A percentile compares a stretch with the other conserved stretches of the same genome.
Conservation (phyloP, 1,139 yeast genomes). For the Pichia sp. region DNA sequence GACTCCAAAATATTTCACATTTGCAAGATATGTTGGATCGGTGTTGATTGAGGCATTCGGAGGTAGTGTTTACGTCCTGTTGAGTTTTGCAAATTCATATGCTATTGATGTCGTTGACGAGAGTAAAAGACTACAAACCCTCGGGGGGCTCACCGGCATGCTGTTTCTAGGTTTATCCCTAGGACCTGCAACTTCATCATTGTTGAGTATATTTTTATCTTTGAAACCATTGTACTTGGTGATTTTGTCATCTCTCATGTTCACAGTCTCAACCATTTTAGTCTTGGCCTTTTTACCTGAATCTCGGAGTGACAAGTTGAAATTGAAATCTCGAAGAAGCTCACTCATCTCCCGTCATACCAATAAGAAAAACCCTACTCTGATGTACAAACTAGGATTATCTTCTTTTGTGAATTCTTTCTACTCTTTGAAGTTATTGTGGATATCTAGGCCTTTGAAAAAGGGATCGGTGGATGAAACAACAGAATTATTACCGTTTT, state of each 20-base stretch:
- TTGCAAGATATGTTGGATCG: slow-evolving; percentile 28
- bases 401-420: slow-evolving; percentile 22
- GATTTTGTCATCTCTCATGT: slow-evolving; percentile 5
- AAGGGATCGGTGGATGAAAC: background rate
- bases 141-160: slow-evolving; percentile 52
- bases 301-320: slow-evolving; percentile 42
- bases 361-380: slow-evolving; percentile 4
- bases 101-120: slow-evolving; percentile 58
- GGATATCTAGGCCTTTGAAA: slow-evolving; percentile 26
- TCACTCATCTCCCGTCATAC: slow-evolving; percentile 21
- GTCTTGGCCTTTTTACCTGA: slow-evolving; percentile 43
- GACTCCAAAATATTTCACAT: slow-evolving; percentile 27
- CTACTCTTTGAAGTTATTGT: slow-evolving; percentile 42
- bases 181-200: slow-evolving; percentile 58
- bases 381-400: slow-evolving; percentile 9
- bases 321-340: slow-evolving; percentile 38
- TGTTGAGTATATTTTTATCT: slow-evolving; percentile 9
- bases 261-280: slow-evolving; percentile 24
- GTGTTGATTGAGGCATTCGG: slow-evolving; percentile 38
- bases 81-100: slow-evolving; percentile 52
- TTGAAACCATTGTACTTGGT: slow-evolving; percentile 2
- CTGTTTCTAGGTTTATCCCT: slow-evolving; percentile 52
- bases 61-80: slow-evolving; percentile 47
- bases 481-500: background rate
- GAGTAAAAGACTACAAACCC: slow-evolving; percentile 40